Base-by-base conservation (phyloP, 495 filamentous ascomycete genomes). In the Melanomma pulvis-pyrius region DNA sequence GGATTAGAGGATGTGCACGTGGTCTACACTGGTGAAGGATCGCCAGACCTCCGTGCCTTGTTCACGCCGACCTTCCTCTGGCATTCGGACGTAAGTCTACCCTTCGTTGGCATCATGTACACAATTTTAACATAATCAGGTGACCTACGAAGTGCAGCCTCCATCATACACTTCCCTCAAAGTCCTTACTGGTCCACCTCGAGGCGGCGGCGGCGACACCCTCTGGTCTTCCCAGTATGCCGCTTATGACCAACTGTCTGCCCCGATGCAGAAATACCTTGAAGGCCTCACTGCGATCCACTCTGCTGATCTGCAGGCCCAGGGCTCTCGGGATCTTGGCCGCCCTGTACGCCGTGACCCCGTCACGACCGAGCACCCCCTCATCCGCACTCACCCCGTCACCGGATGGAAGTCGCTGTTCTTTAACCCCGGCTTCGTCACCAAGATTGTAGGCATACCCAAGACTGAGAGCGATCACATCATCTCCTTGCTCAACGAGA, bases 321-420 rank as follows among this genome's bases (percentile, higher is more conserved):
- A 86, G 21, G 85, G 85, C 29, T 84, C 88, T 2, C 79, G 79
- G 1, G 83, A 83, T 1, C 73, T 84, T 41, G 86, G 86, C 2
- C 84, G 86, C 15, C 79, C 82, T 34, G 87, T 92, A 5, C 82
- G 90, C 5, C 83, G 90, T 2, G 87, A 88, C 22, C 84, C 88
- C 0, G 80, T 91, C 39, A 82, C 77, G 47, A 86, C 84, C 0
- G 79, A 87, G 52, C 90, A 93, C 62, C 90, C 90, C 9, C 79
- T 93, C 5, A 82, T 93, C 47, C 80, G 89, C 2, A 82, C 90
- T 15, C 84, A 94, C 63, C 90, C 89, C 1, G 89, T 87, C 0
- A 92, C 90, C 0, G 89, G 90, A 32, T 86, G 90, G 80, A 93
- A 92, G 74, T 88, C 88, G 22, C 80, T 94, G 7, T 94, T 90